Base-by-base conservation (phyloP, 2,329 filamentous ascomycete genomes). In the Penicillium palitans region DNA sequence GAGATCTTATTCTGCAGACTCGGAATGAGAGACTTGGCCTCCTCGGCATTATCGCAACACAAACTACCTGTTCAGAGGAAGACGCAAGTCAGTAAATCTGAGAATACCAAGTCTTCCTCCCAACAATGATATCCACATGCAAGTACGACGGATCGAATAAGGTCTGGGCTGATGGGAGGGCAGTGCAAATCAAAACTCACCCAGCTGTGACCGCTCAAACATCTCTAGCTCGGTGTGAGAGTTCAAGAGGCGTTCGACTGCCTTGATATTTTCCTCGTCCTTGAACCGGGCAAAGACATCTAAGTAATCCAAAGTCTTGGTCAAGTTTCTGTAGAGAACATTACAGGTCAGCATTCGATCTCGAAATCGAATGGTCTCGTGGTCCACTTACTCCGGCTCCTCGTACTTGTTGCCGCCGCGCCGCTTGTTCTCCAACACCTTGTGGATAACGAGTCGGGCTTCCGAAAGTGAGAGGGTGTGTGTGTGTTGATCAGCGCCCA, bases 211-310 rank as follows among this genome's bases (percentile, higher is more conserved):
- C 69, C 91, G 86, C 83, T 99, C 95, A 74, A 98, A 98, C 74
- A 92, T 90, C 70, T 91, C 90, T 67, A 99, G 80, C 73, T 91
- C 87, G 27, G 75, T 77, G 72, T 91, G 89, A 58, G 88, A 85
- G 66, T 90, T 90, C 63, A 97, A 83, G 68, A 97, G 81, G 59
- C 91, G 87, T 77, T 96, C 92, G 33, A 98, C 91, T n/a, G 91
- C 90, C 78, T 96, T 90, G 71, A 96, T 90, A 66, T 95, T 95
- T 75, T 96, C 91, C 75, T 93, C 92, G 70, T 93, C 88, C 79
- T 96, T 96, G 84, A 98, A 98, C 37, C 95, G 90, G 19, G 93
- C 90, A 78, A 99, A 99, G 62, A 92, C 87, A 69, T 96, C 92
- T 54, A 98, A 86, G 78, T 99, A 98, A 72, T 93, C 91, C 65